Evolutionary conservation across 192 early-diverging fungal species (phyloP), one percentile per base, ranked within the genome.

Genomic region (Linnemannia schmuckeri): DNA sequence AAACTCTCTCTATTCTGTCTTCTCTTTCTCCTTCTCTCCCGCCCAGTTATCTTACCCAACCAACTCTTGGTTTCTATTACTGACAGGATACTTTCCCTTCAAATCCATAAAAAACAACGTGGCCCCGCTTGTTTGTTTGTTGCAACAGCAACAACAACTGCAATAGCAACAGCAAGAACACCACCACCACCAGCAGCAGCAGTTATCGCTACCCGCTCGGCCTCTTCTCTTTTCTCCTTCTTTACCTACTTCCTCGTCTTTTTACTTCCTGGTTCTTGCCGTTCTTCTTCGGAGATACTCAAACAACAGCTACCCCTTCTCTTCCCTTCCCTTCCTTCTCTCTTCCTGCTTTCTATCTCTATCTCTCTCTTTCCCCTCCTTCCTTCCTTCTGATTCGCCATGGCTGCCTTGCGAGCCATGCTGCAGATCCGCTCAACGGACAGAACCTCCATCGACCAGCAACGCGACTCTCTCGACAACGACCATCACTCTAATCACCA

Each of bases 361-460:
- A 27, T 63, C 30, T 33, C 33, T 30, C 13, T 9, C 33, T 44
- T 15, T 15, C 6, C 27, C 44, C 44, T 46, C 30, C n/a, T 22
- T 46, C 24, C 20, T 46, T 13, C 72, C n/a, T 47, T n/a, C 18
- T 15, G 6, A 30, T 40, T 40, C 52, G 71, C 70, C 69, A 82
- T 82, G 81, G 70, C 75, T 73, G 75, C 81, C 52, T 49, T 77
- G 41, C 47, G 75, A 76, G 75, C 81, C 47, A 82, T 82, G 81
- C 76, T 82, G 49, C 63, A 76, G 70, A 71, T 82, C 61, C 61
- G 61, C 61, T 66, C 61, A 10, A 66, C 30, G 61, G 61, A 66
- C 61, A 66, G 61, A 15, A 66, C 61, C 27, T 74, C 57, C 15
- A 72, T 66, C 61, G 61, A 66, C 38, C 78, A 54, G 7, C 44